A percentile compares a stretch with the other conserved stretches of the same genome.
phyloP scores from a whole-genome alignment of 768 basidiomycete genomes.

The Porpolomopsis calyptriformis region DNA sequence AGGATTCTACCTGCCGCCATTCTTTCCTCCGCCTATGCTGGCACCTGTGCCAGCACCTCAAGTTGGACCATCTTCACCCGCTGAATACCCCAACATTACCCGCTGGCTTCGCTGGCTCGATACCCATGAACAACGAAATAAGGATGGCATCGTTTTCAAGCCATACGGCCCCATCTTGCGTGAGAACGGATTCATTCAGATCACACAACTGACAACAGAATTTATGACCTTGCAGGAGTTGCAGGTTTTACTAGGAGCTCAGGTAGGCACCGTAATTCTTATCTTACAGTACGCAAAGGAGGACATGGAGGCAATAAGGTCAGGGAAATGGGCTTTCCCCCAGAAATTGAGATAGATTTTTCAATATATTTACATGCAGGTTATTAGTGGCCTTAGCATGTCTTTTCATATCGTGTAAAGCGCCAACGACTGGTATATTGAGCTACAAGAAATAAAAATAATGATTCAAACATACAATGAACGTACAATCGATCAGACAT shows the following conservation, averaged over 20 bases:
- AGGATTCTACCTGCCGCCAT: neutral
- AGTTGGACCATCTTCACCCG: neutral
- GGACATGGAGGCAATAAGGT: no score
- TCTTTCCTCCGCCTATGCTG: neutral
- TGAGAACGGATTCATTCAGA: constrained; percentile 5
- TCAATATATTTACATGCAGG: no score
- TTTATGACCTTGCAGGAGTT: constrained; percentile 7
- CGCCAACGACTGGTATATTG: no score
- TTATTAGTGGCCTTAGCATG: no score
- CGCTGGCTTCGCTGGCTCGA: constrained; percentile 5
- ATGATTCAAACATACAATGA: no score
- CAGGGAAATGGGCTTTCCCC: no score
- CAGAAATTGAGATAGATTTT: no score
- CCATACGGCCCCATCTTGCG: constrained; percentile 4
- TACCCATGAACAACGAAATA: neutral
- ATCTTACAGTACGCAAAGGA: constrained; percentile 9
- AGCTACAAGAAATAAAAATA: no score
- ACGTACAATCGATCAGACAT: no score
- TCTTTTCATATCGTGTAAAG: no score
- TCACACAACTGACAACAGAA: constrained; percentile 5
- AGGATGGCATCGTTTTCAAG: constrained; percentile 2
- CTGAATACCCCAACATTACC: constrained; percentile 3
- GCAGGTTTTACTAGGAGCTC: constrained; percentile 5
- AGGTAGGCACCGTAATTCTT: constrained; percentile 4
- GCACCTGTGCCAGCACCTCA: neutral